phyloP scores from a whole-genome alignment of 1,139 yeast species.

The Spathaspora sp. region DNA sequence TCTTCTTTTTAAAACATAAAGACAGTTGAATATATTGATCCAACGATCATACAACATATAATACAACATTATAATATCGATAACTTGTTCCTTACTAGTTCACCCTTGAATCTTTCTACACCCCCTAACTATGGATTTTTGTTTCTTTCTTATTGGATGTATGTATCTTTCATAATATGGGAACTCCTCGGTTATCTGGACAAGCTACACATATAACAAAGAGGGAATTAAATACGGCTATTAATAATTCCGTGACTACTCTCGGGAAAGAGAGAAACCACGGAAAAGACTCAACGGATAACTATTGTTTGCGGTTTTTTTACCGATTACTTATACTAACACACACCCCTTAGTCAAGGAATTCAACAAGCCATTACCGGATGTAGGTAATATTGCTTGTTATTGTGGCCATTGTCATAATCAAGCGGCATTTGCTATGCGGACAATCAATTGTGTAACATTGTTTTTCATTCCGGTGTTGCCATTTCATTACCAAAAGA shows the following conservation, averaged over 20 bases:
- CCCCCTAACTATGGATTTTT: slow-evolving; percentile 23
- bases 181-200: neutral
- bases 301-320: neutral
- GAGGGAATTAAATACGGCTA: neutral
- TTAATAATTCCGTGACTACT: neutral
- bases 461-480: slow-evolving; percentile 46
- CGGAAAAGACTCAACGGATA: neutral
- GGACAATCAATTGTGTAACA: slow-evolving; percentile 44
- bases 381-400: slow-evolving; percentile 28
- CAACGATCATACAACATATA: too few species aligned
- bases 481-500: slow-evolving; percentile 41
- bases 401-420: slow-evolving; percentile 47
- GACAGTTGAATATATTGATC: too few species aligned
- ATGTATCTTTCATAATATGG: slow-evolving; percentile 15
- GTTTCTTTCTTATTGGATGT: slow-evolving; percentile 34
- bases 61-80: too few species aligned
- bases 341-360: slow-evolving; percentile 26
- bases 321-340: slow-evolving; percentile 6
- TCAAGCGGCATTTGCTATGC: slow-evolving; percentile 43
- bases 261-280: neutral
- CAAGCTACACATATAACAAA: neutral
- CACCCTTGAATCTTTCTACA: neutral
- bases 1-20: too few species aligned
- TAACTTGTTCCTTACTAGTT: neutral
- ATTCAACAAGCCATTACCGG: slow-evolving; percentile 28